These are phyloP conservation scores for Sporothrix globosa DNA, from an alignment of 2,329 filamentous ascomycete genomes.

Conservation along the genomic window DNA sequence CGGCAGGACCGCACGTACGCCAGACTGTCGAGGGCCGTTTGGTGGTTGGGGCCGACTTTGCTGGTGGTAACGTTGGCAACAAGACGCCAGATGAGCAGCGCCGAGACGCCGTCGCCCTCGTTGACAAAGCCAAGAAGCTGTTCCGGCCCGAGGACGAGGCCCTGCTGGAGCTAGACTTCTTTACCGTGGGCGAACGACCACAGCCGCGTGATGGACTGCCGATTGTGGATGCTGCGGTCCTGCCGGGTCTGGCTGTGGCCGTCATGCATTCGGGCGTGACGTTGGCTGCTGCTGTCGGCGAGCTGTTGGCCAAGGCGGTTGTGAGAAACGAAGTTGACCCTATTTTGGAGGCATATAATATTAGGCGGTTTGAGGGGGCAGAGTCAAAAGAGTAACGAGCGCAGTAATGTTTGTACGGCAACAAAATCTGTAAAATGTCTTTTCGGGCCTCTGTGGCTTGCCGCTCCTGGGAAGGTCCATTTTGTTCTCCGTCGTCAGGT, in stretches of 20 bases:
- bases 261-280: conserved; percentile 44
- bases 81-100: conserved; percentile 32
- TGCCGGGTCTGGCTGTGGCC: conserved; percentile 40
- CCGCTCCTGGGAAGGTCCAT: no score
- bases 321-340: conserved; percentile 27
- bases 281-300: conserved; percentile 39
- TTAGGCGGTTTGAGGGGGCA: not conserved
- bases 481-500: no score
- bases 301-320: conserved; percentile 31
- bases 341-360: not conserved
- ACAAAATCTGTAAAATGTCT: no score
- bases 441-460: no score
- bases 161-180: conserved; percentile 40
- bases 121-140: conserved; percentile 36
- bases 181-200: conserved; percentile 41
- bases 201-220: conserved; percentile 41
- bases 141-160: conserved; percentile 31
- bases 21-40: conserved; percentile 42
- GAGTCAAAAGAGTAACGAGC: not conserved
- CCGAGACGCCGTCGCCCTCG: conserved; percentile 36
- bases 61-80: conserved; percentile 32
- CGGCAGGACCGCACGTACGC: conserved; percentile 39
- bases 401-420: no score
- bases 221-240: conserved; percentile 39
- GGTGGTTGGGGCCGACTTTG: conserved; percentile 38